Base-by-base conservation (phyloP, 2,329 filamentous ascomycete species). In the Pseudofabraea citricarpa region DNA sequence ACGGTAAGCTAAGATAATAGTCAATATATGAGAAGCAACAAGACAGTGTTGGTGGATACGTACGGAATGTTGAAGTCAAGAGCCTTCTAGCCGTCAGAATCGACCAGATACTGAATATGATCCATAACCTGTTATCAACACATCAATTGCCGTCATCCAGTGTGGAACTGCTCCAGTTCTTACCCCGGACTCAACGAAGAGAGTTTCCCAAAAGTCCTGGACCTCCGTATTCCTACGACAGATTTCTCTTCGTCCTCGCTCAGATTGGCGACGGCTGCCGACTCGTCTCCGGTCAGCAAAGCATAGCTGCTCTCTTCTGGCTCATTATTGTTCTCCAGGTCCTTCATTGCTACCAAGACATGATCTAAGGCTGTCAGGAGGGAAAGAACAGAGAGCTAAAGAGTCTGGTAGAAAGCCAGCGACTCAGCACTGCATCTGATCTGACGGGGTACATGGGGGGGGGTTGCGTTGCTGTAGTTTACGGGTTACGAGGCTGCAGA, bases 61-160 rank as follows among this genome's bases (percentile, higher is more conserved):
- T 46, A 59, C 56, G 47, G 56, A 58, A 57, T 36, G 43, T 45
- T 33, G 39, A 45, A 9, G 44, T 54, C 43, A 59, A 46, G 12
- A 58, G 18, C 40, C 49, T 53, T 45, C 56, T 50, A 37, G 45
- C 52, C 24, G 40, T 40, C 22, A 57, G 31, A 29, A 53, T 57
- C 16, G 48, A 48, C 20, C 43, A 44, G 15, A 47, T 43, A 29
- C 39, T 45, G 20, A 55, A 40, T 16, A 50, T 27, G 21, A 53
- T 39, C 53, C 54, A 57, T 18, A 52, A 23, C 8, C 35, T 37
- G 23, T 7, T 8, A n/a, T 22, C 8, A 24, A 16, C 18, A 37
- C 15, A 10, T 12, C 23, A 9, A 13, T 20, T 9, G 23, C 35
- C 15, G 16, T 20, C 6, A n/a, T 24, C 23, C 15, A 10, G 15